These are phyloP conservation scores for Starmerella roubikii DNA, from an alignment of 805 yeast species.

Conservation along the genomic window DNA sequence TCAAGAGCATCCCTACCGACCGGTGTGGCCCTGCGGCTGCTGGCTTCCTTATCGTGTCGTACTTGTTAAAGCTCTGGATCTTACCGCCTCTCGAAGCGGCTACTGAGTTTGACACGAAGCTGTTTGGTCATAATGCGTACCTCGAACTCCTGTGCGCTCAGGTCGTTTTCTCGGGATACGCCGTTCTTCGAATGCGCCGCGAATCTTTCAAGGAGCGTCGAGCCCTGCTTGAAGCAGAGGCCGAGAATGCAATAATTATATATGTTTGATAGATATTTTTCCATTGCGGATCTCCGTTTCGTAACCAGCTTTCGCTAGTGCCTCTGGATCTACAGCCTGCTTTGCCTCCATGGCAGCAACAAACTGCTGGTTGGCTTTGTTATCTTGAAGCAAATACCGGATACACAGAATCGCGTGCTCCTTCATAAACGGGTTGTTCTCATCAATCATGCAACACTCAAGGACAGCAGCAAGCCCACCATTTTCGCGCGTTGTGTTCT, in stretches of 20 bases:
- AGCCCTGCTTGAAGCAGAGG: constrained; percentile 7
- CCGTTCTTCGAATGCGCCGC: neutral
- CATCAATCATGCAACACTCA: constrained; percentile 74
- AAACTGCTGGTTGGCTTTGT: constrained; percentile 57
- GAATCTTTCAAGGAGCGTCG: constrained; percentile 5
- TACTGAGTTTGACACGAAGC: constrained; percentile 1
- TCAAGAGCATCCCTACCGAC: neutral
- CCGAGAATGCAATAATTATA: constrained; percentile 2
- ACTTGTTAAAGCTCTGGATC: constrained; percentile 2
- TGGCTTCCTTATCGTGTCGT: neutral
- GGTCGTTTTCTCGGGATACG: neutral
- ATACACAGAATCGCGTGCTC: constrained; percentile 75
- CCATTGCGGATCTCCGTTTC: constrained; percentile 66
- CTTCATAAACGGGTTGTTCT: constrained; percentile 64
- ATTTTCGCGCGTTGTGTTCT: constrained; percentile 49
- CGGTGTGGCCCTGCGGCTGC: neutral
- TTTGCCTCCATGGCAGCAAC: constrained; percentile 68
- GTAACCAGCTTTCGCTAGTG: constrained; percentile 59
- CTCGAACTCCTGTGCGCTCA: neutral
- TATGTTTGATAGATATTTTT: constrained; percentile 40
- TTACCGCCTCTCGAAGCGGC: constrained; percentile 8
- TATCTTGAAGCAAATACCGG: constrained; percentile 50
- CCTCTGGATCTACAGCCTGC: constrained; percentile 44
- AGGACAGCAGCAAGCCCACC: constrained; percentile 62
- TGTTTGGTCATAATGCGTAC: constrained; percentile 1